Percentiles rank a stretch among this genome's conserved stretches.
phyloP scores from a whole-genome alignment of 148 eudicot species.

The Fagopyrum tataricum region DNA sequence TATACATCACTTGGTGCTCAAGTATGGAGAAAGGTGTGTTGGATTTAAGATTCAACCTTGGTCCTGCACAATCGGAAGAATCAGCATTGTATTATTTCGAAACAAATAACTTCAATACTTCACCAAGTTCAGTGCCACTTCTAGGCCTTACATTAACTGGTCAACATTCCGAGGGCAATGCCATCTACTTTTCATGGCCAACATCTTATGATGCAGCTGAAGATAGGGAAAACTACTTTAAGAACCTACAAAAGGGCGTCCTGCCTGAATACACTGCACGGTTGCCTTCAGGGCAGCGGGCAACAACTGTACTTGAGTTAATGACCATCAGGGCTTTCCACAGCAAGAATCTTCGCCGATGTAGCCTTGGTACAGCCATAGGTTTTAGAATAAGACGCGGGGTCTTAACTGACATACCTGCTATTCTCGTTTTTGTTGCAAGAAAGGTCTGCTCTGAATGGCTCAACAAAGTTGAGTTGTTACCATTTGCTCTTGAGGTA shows the following conservation, averaged over 20 bases:
- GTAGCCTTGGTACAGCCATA: slow-evolving; percentile 66
- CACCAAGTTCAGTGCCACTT: slow-evolving; percentile 25
- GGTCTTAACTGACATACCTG: slow-evolving; percentile 48
- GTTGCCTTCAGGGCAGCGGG: slow-evolving; percentile 48
- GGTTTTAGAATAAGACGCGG: slow-evolving; percentile 55
- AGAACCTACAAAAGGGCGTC: slow-evolving; percentile 58
- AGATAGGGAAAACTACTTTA: slow-evolving; percentile 55
- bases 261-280: slow-evolving; percentile 46
- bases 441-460: slow-evolving; percentile 55
- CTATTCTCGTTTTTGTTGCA: slow-evolving; percentile 71
- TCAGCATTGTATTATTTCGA: slow-evolving; percentile 50
- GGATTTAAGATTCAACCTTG: slow-evolving; percentile 30
- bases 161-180: slow-evolving; percentile 50
- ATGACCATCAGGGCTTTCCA: slow-evolving; percentile 71
- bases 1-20: slow-evolving; percentile 14
- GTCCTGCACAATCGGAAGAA: slow-evolving; percentile 41
- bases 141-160: slow-evolving; percentile 35
- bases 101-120: slow-evolving; percentile 22
- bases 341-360: slow-evolving; percentile 44
- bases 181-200: slow-evolving; percentile 69
- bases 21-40: slow-evolving; percentile 28
- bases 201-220: slow-evolving; percentile 55
- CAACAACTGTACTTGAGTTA: slow-evolving; percentile 53
- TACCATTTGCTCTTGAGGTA: slow-evolving; percentile 66
- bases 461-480: slow-evolving; percentile 40